These are phyloP conservation scores for Rosa chinensis DNA, from an alignment of 306 rosid genomes.

Conservation along the genomic window DNA sequence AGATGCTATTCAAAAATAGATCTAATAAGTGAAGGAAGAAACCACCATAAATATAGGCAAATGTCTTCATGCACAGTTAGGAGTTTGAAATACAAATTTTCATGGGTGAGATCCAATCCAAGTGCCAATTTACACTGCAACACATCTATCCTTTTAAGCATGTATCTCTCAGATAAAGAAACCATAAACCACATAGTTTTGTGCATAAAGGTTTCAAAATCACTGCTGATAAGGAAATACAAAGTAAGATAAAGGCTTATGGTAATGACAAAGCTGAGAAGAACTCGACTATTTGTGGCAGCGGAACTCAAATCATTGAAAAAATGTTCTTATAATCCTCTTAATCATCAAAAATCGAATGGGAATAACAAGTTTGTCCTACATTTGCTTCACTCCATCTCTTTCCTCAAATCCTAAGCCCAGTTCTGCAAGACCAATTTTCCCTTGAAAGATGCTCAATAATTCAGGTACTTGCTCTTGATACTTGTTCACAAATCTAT, in stretches of 20 bases:
- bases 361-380: neutral
- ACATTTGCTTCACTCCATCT: neutral
- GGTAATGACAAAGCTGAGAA: neutral
- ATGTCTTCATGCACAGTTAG: neutral
- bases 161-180: neutral
- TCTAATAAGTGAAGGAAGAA: neutral
- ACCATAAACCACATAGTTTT: neutral
- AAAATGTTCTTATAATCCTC: neutral
- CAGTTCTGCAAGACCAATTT: neutral
- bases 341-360: neutral
- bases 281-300: neutral
- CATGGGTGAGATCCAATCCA: neutral
- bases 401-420: neutral
- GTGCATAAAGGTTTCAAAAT: neutral
- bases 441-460: conserved; percentile 1
- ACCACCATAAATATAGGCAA: neutral
- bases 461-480: neutral
- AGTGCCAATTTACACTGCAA: neutral
- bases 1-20: neutral
- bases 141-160: neutral
- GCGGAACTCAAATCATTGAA: neutral
- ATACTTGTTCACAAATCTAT: neutral
- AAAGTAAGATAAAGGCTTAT: neutral
- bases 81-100: neutral
- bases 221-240: neutral